Percentiles rank a stretch among this genome's conserved stretches.
phyloP scores from a whole-genome alignment of 805 yeast species.

The Myxozyma nipponensis region DNA sequence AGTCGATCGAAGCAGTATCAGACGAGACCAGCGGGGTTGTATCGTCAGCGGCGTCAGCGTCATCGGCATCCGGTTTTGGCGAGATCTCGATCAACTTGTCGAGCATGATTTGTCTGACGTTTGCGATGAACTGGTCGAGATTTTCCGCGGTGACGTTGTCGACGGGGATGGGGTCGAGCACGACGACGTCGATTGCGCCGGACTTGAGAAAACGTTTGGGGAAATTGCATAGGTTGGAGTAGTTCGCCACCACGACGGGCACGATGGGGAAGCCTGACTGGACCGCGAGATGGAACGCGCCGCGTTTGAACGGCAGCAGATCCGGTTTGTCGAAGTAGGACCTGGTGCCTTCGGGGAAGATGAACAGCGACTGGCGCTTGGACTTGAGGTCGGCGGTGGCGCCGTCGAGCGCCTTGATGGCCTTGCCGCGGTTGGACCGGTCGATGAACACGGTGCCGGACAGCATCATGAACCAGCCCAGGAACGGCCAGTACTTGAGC shows the following conservation, averaged over 20 bases:
- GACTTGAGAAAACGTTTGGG: conserved; percentile 60
- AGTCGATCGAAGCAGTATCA: neutral
- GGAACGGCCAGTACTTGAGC: conserved; percentile 75
- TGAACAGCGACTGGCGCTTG: conserved; percentile 70
- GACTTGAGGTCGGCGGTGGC: conserved; percentile 63
- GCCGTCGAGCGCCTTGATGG: conserved; percentile 65
- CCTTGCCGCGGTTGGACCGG: conserved; percentile 69
- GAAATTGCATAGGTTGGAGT: conserved; percentile 65
- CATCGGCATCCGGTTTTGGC: conserved; percentile 1
- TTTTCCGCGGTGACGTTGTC: conserved; percentile 66
- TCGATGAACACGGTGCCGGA: conserved; percentile 91
- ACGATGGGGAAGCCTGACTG: conserved; percentile 87
- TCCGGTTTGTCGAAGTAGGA: conserved; percentile 66
- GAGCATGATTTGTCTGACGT: conserved; percentile 60
- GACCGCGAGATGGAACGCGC: conserved; percentile 95
- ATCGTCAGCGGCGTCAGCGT: neutral
- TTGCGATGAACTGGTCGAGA: conserved; percentile 55
- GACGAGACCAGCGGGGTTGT: neutral
- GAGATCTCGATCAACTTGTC: conserved; percentile 24
- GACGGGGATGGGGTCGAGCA: conserved; percentile 77
- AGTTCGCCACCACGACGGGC: conserved; percentile 84
- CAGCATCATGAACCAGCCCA: conserved; percentile 93
- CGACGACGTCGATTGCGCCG: conserved; percentile 63
- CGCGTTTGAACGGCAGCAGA: conserved; percentile 87
- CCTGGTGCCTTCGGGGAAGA: conserved; percentile 98